Percentiles rank a stretch among this genome's conserved stretches.
Conservation (phyloP, 495 filamentous ascomycete genomes). For the Beverwykella pulmonaria region DNA sequence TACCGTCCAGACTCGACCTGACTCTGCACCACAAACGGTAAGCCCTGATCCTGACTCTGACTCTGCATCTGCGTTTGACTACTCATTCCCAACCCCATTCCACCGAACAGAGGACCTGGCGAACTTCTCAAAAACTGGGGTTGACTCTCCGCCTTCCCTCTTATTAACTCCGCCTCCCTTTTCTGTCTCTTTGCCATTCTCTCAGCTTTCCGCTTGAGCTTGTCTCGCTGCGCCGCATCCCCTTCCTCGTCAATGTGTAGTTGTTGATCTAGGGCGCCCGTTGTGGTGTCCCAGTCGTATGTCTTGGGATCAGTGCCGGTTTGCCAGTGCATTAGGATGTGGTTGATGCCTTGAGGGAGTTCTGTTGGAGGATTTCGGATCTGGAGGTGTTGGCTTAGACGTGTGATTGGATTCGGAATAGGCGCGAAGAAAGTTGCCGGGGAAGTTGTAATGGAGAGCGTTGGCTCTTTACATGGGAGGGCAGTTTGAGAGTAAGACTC, state of each 20-base stretch:
- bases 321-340: constrained; percentile 31
- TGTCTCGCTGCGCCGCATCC: background rate
- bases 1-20: constrained; percentile 43
- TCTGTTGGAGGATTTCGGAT: constrained; percentile 13
- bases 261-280: constrained; percentile 8
- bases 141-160: constrained; percentile 4
- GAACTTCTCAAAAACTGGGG: constrained; percentile 16
- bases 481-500: background rate
- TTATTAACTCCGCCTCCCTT: constrained; percentile 7
- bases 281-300: constrained; percentile 34
- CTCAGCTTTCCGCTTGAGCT: constrained; percentile 11
- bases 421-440: constrained; percentile 1
- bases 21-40: constrained; percentile 33
- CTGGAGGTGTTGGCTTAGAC: constrained; percentile 27
- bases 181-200: constrained; percentile 17
- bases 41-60: constrained; percentile 22
- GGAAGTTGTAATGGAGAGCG: constrained; percentile 10
- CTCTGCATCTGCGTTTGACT: constrained; percentile 24
- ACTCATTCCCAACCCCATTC: constrained; percentile 12
- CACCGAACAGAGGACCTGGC: constrained; percentile 12
- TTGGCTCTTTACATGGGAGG: constrained; percentile 25
- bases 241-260: constrained; percentile 6
- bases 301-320: constrained; percentile 22
- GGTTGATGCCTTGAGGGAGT: constrained; percentile 3
- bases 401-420: constrained; percentile 7